These are phyloP conservation scores for Viola odorata DNA, from an alignment of 345 rosid species.

Conservation along the genomic window DNA sequence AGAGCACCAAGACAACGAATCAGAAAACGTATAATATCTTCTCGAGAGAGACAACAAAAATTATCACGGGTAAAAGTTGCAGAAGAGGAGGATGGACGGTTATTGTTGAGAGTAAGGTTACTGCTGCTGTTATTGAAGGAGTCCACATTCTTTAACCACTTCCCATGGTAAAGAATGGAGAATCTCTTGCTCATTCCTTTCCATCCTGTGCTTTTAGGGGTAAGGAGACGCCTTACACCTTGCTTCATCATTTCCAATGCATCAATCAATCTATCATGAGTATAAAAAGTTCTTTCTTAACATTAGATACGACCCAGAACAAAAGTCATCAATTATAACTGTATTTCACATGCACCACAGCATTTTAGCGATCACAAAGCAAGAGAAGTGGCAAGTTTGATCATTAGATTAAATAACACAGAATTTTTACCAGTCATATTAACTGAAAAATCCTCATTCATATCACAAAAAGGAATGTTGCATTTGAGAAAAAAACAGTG, in stretches of 20 bases:
- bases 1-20: slow-evolving; percentile 97
- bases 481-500: too few species aligned
- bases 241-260: slow-evolving; percentile 99
- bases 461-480: too few species aligned
- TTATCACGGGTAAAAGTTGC: slow-evolving; percentile 46
- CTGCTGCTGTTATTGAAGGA: slow-evolving; percentile 48
- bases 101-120: slow-evolving; percentile 34
- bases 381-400: too few species aligned
- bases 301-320: too few species aligned
- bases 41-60: slow-evolving; percentile 93
- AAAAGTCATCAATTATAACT: too few species aligned
- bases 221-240: slow-evolving; percentile 84
- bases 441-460: too few species aligned
- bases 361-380: too few species aligned
- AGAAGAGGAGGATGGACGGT: slow-evolving; percentile 59
- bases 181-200: slow-evolving; percentile 97
- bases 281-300: slow-evolving; percentile 1
- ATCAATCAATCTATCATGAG: slow-evolving; percentile 64
- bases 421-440: too few species aligned
- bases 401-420: too few species aligned
- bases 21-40: slow-evolving; percentile 84
- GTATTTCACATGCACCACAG: too few species aligned
- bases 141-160: slow-evolving; percentile 86
- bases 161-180: slow-evolving; percentile 71
- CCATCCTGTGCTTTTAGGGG: slow-evolving; percentile 68